Base-by-base conservation (phyloP, 1,139 yeast species). In the Sugiyamaella novakii region DNA sequence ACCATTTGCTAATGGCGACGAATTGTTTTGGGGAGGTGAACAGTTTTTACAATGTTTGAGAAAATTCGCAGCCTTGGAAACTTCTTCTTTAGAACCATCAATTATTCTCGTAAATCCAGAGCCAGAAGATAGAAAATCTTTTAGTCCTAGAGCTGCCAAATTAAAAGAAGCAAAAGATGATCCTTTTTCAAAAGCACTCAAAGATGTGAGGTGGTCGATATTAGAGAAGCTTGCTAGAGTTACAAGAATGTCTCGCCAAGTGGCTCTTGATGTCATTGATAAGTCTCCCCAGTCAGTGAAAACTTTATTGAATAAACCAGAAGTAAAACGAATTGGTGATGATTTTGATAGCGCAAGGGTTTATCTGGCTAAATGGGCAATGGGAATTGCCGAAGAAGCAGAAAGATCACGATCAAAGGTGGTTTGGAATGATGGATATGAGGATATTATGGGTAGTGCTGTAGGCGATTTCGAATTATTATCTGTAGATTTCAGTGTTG, bases 301-400 rank as follows among this genome's bases (percentile, higher is more conserved):
- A 55, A 79, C 79, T 50, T 67, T 87, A 54, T 72, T 92, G 47
- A 77, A 75, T 51, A 83, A 84, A 56, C 94, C 96, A 0, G 95
- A 89, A 59, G 95, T 91, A 3, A 78, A 76, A 58, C 78, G 76
- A 49, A 80, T 91, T 22, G 88, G 94, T 50, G 89, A 88, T 56
- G 98, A 92, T 56, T 92, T 89, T 64, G 98, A 91, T 61, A 83
- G 92, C 43, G 97, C 97, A 0, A 77, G 91, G 47, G 86, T 89
- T 3, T 92, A 89, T 65, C 73, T 92, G 53, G 98, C 98, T 3
- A 89, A 89, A 70, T 92, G 98, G 98, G 98, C 98, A 0, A 79
- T 88, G 60, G 89, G 89, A 34, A 95, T 92, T 21, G 94, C 92
- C 59, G 94, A 89, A 61, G 96, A 92, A 64, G 95, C 96, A 1